Evolutionary conservation across 192 early-diverging fungal species (phyloP), one percentile per base, ranked within the genome.

Genomic region (Dissophora globulifera): DNA sequence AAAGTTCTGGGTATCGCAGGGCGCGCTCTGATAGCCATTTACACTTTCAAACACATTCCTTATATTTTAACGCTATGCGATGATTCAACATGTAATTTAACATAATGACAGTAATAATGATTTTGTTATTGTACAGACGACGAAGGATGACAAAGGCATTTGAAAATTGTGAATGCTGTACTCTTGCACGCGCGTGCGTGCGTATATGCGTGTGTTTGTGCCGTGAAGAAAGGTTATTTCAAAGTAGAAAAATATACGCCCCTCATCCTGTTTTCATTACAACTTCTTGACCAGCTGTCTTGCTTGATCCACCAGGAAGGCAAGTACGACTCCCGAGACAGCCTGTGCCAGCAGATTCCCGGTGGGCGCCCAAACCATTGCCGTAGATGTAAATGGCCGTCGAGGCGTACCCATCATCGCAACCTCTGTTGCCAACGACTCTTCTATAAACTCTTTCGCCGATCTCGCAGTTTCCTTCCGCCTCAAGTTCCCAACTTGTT

Each of bases 1-100:
- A 15, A 43, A 58, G 12, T 76, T 76, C 52, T 76, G 62, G 58
- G 64, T 67, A 22, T 47, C 72, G 11, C 58, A 48, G 22, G 72
- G 72, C 33, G 72, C 72, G 8, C 50, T 76, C 13, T 76, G 45
- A 67, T 31, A 25, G 42, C 45, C 50, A 57, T 6, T 9, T 9
- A 13, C 13, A 6, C 7, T 13, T 13, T 6, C 35, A 13, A 38
- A 38, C 13, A n/a, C n/a, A n/a, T n/a, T n/a, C n/a, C 35, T 38
- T 38, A 13, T 6, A 38, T 38, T 13, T 38, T 38, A 38, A 38
- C 13, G 35, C 35, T 38, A n/a, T n/a, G n/a, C n/a, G n/a, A n/a
- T n/a, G n/a, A n/a, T n/a, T n/a, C n/a, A n/a, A n/a, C n/a, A n/a
- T n/a, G n/a, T n/a, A n/a, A n/a, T n/a, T n/a, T n/a, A n/a, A n/a